Evolutionary conservation across 176 grass and related monocot species (phyloP), one percentile per base, ranked within the genome.

Genomic region (Oryza meyeriana): DNA sequence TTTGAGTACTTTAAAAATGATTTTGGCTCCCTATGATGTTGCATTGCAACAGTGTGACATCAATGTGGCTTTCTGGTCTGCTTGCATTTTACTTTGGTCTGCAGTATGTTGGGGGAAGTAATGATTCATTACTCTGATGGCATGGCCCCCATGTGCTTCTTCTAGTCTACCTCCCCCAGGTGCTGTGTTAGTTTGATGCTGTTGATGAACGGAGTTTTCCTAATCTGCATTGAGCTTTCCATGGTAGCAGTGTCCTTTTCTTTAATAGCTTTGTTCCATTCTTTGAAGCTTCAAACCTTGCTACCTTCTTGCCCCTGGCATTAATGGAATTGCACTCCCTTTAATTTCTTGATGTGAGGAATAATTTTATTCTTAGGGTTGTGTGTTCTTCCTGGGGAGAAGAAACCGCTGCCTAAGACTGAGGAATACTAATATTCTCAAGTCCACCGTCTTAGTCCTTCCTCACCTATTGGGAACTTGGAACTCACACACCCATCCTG

Each of bases 301-400:
- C 5, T 80, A 14, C 26, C 77, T 81, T 69, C 71, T 81, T 81
- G 36, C 32, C 64, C 66, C 35, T 78, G 78, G 75, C 81, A 84
- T 83, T 88, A 58, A 82, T 82, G 45, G 9, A 30, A 18, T 31
- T 73, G 66, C 79, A 73, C 72, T 16, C 22, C 14, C 71, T 76
- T 70, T 52, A 2, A 50, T 50, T 50, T 76, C 87, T 85, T 75
- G 72, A 29, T 81, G 42, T 41, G 78, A 72, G 83, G 59, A 86
- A 6, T 82, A 78, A 47, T 77, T 86, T 66, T 68, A 85, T 78
- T 61, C 79, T 57, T 82, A 18, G 88, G 88, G 66, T n/a, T 22
- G 35, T 64, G 88, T 90, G 83, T 48, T 86, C 88, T 77, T 72
- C 83, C 34, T 82, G 83, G 88, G 88, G 72, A 89, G 78, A 47